A percentile compares a stretch with the other conserved stretches of the same genome.
Conservation (phyloP, 2,329 filamentous ascomycete species). For the Gliomastix tumulicola region DNA sequence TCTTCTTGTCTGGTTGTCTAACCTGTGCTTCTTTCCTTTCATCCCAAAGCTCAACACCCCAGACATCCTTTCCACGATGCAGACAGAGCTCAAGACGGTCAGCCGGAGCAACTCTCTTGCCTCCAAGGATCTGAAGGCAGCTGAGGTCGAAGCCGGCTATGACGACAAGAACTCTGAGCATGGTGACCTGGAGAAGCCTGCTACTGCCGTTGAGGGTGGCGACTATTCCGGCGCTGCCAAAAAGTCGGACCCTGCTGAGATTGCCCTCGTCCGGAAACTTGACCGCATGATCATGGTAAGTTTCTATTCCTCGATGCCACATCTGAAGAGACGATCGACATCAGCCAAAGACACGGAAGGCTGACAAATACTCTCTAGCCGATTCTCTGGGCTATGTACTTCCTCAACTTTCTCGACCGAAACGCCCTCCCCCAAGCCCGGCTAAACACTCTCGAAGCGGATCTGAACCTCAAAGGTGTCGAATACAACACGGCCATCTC, state of each 20-base stretch:
- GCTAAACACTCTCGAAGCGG: constrained; percentile 15
- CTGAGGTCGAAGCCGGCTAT: too few relatives aligned
- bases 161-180: too few relatives aligned
- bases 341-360: neutral
- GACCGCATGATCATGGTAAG: constrained; percentile 14
- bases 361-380: constrained; percentile 13
- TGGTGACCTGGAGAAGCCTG: constrained; percentile 7
- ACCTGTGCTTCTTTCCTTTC: too few relatives aligned
- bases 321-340: neutral
- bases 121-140: too few relatives aligned
- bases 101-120: too few relatives aligned
- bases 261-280: constrained; percentile 13
- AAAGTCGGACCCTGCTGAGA: constrained; percentile 13
- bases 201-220: constrained; percentile 9
- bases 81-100: too few relatives aligned
- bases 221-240: constrained; percentile 19
- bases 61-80: too few relatives aligned
- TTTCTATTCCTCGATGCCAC: neutral
- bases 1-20: too few relatives aligned
- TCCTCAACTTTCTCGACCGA: constrained; percentile 16
- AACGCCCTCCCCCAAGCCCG: constrained; percentile 20
- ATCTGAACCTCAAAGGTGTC: constrained; percentile 15
- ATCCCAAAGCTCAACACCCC: too few relatives aligned
- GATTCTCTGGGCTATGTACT: constrained; percentile 15
- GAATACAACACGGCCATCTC: constrained; percentile 35